Conservation (phyloP, 495 filamentous ascomycete species). For the Eremomyces bilateralis region DNA sequence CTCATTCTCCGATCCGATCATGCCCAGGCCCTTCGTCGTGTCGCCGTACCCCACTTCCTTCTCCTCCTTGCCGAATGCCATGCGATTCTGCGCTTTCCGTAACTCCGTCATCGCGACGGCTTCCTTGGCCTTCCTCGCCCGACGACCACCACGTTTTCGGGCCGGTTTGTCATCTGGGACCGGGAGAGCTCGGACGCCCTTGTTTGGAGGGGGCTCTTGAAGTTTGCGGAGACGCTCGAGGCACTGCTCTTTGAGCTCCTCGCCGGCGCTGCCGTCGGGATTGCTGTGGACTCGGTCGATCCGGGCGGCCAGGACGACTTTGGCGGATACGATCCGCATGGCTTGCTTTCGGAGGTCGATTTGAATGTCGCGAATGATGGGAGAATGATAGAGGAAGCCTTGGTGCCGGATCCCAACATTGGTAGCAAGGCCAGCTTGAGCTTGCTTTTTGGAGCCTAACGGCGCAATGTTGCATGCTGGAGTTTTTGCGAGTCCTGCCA, state of each 20-base stretch:
- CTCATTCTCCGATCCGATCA: constrained; percentile 76
- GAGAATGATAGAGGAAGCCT: constrained; percentile 82
- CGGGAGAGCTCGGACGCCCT: constrained; percentile 68
- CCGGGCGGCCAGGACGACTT: constrained; percentile 76
- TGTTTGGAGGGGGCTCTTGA: constrained; percentile 80
- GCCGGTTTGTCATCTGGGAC: constrained; percentile 91
- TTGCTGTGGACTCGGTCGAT: constrained; percentile 71
- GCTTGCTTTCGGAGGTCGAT: constrained; percentile 80
- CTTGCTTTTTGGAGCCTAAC: constrained; percentile 69
- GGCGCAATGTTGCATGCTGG: constrained; percentile 83
- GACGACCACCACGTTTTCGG: constrained; percentile 75
- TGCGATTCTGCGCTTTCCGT: constrained; percentile 85
- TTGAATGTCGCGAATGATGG: constrained; percentile 63
- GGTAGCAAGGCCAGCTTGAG: constrained; percentile 70
- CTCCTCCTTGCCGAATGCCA: constrained; percentile 93
- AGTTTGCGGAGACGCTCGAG: constrained; percentile 82
- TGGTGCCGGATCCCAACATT: constrained; percentile 84
- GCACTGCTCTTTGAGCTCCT: constrained; percentile 65
- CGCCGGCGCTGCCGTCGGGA: constrained; percentile 63
- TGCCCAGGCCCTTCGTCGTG: constrained; percentile 70
- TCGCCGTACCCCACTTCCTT: constrained; percentile 87
- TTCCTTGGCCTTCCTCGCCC: constrained; percentile 90
- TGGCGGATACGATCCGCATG: constrained; percentile 85
- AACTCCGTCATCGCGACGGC: constrained; percentile 93
- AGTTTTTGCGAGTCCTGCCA: constrained; percentile 73